A percentile compares a stretch with the other conserved stretches of the same genome.
phyloP scores from a whole-genome alignment of 169 alveolate species.

The Plasmodium berghei region DNA sequence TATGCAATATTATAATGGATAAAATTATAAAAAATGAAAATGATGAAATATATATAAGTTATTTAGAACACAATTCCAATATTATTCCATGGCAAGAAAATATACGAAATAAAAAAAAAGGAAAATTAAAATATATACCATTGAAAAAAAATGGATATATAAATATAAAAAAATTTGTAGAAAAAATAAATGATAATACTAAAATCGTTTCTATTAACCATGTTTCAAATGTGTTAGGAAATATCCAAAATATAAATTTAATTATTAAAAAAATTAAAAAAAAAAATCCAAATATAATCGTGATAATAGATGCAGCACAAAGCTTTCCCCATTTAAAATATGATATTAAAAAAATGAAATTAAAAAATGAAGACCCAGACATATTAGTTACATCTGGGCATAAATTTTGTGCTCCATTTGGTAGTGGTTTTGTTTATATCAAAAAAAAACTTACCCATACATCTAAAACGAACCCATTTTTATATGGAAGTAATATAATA shows the following conservation, averaged over 20 bases:
- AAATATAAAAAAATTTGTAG: conserved; percentile 76
- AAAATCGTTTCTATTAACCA: conserved; percentile 80
- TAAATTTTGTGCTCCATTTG: conserved; percentile 85
- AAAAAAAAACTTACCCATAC: conserved; percentile 22
- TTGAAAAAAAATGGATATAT: conserved; percentile 77
- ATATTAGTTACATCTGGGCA: conserved; percentile 84
- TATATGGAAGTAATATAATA: conserved; percentile 66
- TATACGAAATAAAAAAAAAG: conserved; percentile 42
- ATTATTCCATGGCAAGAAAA: conserved; percentile 84
- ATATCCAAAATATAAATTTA: conserved; percentile 63
- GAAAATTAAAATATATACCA: conserved; percentile 74
- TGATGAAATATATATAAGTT: conserved; percentile 79
- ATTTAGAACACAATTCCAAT: conserved; percentile 83
- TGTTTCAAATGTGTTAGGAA: conserved; percentile 83
- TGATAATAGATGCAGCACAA: conserved; percentile 84
- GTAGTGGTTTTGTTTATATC: conserved; percentile 82
- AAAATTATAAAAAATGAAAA: conserved; percentile 50
- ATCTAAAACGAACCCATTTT: conserved; percentile 48
- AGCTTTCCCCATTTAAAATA: conserved; percentile 77
- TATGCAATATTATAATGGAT: conserved; percentile 74
- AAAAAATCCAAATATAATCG: conserved; percentile 58
- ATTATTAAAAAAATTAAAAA: conserved; percentile 75
- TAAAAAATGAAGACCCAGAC: conserved; percentile 73
- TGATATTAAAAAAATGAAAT: conserved; percentile 73
- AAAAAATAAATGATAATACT: conserved; percentile 44